Evolutionary conservation across 257 asterid species (phyloP), one percentile per base, ranked within the genome.

Genomic region (Capsicum baccatum): DNA sequence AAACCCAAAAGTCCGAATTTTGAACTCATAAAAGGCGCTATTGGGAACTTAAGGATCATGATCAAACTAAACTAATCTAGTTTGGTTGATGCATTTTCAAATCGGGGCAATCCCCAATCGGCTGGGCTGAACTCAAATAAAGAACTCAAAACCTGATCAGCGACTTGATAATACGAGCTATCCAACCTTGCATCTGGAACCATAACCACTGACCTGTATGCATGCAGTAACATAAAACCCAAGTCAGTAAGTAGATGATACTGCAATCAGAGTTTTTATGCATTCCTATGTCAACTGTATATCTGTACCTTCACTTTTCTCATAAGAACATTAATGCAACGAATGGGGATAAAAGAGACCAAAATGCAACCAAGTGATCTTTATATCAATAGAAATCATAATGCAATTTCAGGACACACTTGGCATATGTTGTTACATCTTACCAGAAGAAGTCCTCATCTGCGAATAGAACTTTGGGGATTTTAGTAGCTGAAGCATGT

Each of bases 131-230:
- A 94, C 90, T 93, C 97, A 86, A 92, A 79, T 68, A 96, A 87
- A 54, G 99, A 94, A 85, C 89, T 88, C 83, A 96, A 88, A 87
- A 94, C 94, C 86, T 90, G 97, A 90, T 94, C 95, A 3, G 98
- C 97, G 19, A 85, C 91, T 86, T 87, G 79, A 21, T 85, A 95
- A 87, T 63, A 92, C 3, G 95, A 89, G 85, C 86, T 89, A 91
- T 94, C 98, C 92, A 96, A 79, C 86, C 95, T 94, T 76, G 94
- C 92, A 91, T 96, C 99, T 64, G 99, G 99, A 85, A 93, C 96
- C 98, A 96, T 96, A 82, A 96, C 96, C 13, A 88, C 98, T 9
- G 91, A 91, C 99, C 98, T 96, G 97, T 89, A 87, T 71, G 73
- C 90, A 87, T 71, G 73, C 68, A 56, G 42, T 57, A 68, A 79